Evolutionary conservation across 2,329 filamentous ascomycete genomes (phyloP), one percentile per base, ranked within the genome.

Genomic region (Cercospora beticola): DNA sequence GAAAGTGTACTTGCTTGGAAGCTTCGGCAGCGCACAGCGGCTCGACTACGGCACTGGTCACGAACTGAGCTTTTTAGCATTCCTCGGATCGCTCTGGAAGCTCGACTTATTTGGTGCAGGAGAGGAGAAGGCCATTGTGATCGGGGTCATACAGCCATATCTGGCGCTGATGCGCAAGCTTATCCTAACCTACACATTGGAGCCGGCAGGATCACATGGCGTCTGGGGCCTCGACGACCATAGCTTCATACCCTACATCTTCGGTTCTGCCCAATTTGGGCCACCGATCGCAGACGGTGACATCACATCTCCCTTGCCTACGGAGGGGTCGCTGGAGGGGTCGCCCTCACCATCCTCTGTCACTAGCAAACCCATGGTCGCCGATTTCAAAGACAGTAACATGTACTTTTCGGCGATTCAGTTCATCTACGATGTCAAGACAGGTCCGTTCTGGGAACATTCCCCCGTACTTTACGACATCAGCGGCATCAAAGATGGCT

Each of bases 181-280:
- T 9, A 97, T 99, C 74, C 84, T 92, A 62, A 94, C 90, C 2
- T 99, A 98, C 79, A 97, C 90, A 0, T 87, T 99, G 21, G 95
- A 99, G 78, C 95, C 95, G 4, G 95, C 95, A 5, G 95, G 95
- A 2, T 97, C 94, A 1, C 95, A 98, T 78, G 95, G 95, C 3
- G 95, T 99, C 21, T 99, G 95, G 95, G 95, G 95, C 21, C 85
- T 99, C n/a, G 95, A 99, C 78, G 95, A 99, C 79, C 94, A 99
- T 81, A 94, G 89, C 8, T 98, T 99, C 79, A 80, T 95, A 28
- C 92, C 95, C 0, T 99, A 98, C 79, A 92, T 99, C 66, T 94
- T 98, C 72, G 95, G 95, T 33, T 97, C 94, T 2, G 94, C 95
- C 0, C 95, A 99, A 78, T 84, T 96, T 49, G 90, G 90, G 9